Base-by-base conservation (phyloP, 345 rosid genomes). In the Populus pruinosa region DNA sequence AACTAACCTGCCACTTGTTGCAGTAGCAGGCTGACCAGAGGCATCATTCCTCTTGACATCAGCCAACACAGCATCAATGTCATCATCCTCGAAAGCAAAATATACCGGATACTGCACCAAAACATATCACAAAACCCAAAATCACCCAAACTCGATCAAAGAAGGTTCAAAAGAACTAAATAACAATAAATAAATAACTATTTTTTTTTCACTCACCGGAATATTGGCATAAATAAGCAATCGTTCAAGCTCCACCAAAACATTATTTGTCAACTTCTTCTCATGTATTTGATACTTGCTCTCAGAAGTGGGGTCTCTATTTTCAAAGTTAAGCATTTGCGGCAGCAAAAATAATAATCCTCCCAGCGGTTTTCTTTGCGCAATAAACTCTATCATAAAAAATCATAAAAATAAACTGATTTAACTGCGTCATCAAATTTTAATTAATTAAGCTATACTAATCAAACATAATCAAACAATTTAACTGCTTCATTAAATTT, bases 1-100 rank as follows among this genome's bases (percentile, higher is more conserved):
- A 67, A 92, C 98, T 87, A 78, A 96, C 99, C 99, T 97, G 83
- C 98, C 98, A 6, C 97, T 89, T 21, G 97, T 96, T 23, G 99
- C 97, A 77, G 98, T 90, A 80, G 98, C 98, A 70, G 92, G 93
- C 82, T 90, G 99, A 83, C 99, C 97, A 79, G 87, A 86, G 31
- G 83, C 91, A 82, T 96, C 99, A 89, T 83, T 89, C 81, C 85
- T 92, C 91, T 91, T 90, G 68, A 96, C 87, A 82, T 91, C 96
- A 78, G 93, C 91, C 88, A 93, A 85, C 67, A 93, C 91, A 72
- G 87, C 81, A 77, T 88, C 86, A 78, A 94, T 87, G 76, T 92
- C 92, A 76, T 93, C 94, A 83, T 93, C 83, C 90, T 93, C 99
- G 82, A 92, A 96, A 8, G 97, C 94, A 74, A 96, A 96, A 88